These are phyloP conservation scores for Tricholoma terreum DNA, from an alignment of 768 basidiomycete genomes.

Conservation along the genomic window DNA sequence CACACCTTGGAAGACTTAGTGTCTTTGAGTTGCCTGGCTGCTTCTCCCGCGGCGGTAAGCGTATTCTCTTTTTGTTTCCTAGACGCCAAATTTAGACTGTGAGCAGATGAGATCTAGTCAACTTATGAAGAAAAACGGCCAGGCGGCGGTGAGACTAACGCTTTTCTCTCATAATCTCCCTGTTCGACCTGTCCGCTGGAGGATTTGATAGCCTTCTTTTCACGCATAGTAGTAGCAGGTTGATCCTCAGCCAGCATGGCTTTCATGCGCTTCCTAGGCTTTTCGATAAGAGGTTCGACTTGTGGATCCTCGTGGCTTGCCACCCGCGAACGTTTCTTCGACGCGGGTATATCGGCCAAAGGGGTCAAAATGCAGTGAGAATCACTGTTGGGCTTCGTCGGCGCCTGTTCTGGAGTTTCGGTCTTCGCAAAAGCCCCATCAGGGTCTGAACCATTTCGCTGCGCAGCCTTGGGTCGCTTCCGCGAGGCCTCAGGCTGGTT, in stretches of 20 bases:
- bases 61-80: slow-evolving; percentile 35
- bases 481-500: background rate
- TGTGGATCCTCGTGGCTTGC: background rate
- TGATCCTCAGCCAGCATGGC: background rate
- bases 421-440: background rate
- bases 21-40: background rate
- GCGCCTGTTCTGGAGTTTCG: background rate
- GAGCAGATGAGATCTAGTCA: background rate
- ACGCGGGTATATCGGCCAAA: background rate
- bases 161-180: background rate
- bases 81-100: slow-evolving; percentile 12
- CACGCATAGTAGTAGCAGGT: background rate
- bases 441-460: background rate
- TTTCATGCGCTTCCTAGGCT: background rate
- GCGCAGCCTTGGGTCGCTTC: background rate
- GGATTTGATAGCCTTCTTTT: background rate
- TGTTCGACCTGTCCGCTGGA: background rate
- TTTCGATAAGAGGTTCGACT: background rate
- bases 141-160: background rate
- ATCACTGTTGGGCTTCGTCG: background rate
- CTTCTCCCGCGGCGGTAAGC: background rate
- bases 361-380: background rate
- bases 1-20: background rate
- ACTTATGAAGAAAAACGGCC: background rate
- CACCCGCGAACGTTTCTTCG: background rate